Evolutionary conservation across 805 yeast genomes (phyloP), one percentile per base, ranked within the genome.

Genomic region (Torulaspora delbrueckii): DNA sequence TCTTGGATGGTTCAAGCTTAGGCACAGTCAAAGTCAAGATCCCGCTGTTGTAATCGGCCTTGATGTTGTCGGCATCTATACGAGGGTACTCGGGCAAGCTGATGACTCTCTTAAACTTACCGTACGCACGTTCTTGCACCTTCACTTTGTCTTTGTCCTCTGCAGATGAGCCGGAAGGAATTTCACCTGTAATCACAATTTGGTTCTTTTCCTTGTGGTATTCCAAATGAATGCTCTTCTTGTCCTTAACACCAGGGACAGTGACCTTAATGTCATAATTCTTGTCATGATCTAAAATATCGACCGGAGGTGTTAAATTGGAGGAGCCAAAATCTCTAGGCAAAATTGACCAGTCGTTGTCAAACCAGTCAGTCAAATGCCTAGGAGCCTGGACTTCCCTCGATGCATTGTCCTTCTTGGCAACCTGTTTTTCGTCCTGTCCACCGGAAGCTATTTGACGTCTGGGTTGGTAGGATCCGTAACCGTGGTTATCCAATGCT

Each of bases 11-110:
- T 13, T 53, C 51, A 28, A 67, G 45, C 49, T 74, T 75, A 52
- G 78, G 78, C 35, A 74, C 62, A 5, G 51, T 57, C 47, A 76
- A 59, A 30, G 66, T 60, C 48, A 75, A 61, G 31, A 76, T 67
- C 46, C 81, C 80, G 49, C 73, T 64, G 12, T 67, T 63, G 50
- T 72, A 74, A 39, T 60, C 67, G 24, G 81, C 81, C 52, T 61
- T 67, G 50, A 76, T 71, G 38, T 68, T 64, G 5, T 69, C 73
- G 19, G 70, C 72, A 48, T 72, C 77, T 30, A 75, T 50, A 32
- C 65, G 66, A 9, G 66, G 63, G 16, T 55, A 45, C 1, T 55
- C 52, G 37, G 77, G 77, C 31, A 76, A 59, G 7, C 65, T 59
- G 45, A 75, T 50, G n/a, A 66, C 62, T 51, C 78, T 66, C 53